phyloP scores from a whole-genome alignment of 179 eudicot genomes.

The Corrigiola litoralis region DNA sequence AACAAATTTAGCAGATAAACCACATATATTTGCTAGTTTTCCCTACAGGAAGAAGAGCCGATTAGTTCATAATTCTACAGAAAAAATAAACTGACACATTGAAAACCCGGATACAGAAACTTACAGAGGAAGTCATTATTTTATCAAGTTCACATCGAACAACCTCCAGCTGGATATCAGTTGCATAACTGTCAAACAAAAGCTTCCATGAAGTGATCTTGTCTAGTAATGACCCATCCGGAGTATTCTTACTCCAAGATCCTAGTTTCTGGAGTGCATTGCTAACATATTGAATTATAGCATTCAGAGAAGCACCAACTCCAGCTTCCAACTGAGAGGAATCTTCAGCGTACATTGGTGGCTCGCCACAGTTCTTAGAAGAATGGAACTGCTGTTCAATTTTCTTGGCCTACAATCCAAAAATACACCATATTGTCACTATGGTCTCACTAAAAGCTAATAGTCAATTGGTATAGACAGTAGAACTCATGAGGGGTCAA shows the following conservation, averaged over 20 bases:
- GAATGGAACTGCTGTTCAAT: constrained; percentile 30
- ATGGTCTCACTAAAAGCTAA: neutral
- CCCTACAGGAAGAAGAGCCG: constrained; percentile 39
- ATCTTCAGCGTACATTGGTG: constrained; percentile 15
- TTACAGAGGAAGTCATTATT: constrained; percentile 53
- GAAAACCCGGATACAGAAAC: constrained; percentile 20
- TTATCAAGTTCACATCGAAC: constrained; percentile 45
- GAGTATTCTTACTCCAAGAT: constrained; percentile 28
- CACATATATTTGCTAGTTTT: constrained; percentile 40
- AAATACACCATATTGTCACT: constrained; percentile 1
- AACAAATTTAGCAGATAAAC: constrained; percentile 27
- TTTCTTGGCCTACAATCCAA: constrained; percentile 28
- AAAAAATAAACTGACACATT: neutral
- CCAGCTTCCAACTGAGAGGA: constrained; percentile 27
- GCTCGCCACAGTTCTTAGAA: constrained; percentile 7
- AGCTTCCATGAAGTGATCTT: constrained; percentile 58
- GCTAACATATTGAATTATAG: constrained; percentile 31
- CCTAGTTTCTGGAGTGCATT: constrained; percentile 39
- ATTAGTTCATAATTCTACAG: neutral
- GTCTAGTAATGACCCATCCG: constrained; percentile 33
- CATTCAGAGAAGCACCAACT: constrained; percentile 36
- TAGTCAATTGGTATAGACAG: neutral
- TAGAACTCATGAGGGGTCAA: neutral
- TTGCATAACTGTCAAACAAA: constrained; percentile 46
- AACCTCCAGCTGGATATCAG: constrained; percentile 49